A percentile compares a stretch with the other conserved stretches of the same genome.
Conservation (phyloP, 176 grass and related monocot genomes). For the Raddia guianensis region DNA sequence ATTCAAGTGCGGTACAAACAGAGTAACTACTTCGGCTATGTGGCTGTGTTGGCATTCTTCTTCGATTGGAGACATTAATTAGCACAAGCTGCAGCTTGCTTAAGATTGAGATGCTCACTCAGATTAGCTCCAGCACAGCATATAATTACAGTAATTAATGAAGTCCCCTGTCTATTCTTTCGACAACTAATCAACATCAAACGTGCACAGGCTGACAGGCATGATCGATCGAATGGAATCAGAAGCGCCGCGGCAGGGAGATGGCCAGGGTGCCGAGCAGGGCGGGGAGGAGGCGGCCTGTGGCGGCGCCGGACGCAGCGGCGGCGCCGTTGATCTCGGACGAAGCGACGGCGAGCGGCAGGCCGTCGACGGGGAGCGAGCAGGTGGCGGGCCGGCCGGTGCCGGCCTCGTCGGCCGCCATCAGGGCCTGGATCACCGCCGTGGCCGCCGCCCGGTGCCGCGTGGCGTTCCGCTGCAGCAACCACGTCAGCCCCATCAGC, state of each 20-base stretch:
- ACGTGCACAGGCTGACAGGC: neutral
- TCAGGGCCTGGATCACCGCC: conserved; percentile 62
- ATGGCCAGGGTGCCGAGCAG: neutral
- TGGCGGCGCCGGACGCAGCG: neutral
- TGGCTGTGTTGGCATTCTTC: neutral
- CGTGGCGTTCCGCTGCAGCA: conserved; percentile 67
- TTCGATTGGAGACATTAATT: neutral
- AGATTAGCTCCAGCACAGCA: conserved; percentile 15
- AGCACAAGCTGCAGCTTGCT: neutral
- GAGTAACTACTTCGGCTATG: too few relatives aligned
- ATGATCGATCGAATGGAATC: neutral
- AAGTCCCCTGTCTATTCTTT: neutral
- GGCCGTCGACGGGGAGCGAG: conserved; percentile 40
- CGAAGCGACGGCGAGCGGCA: conserved; percentile 70
- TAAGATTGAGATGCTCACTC: neutral
- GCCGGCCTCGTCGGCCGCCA: conserved; percentile 58
- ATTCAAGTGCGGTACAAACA: too few relatives aligned
- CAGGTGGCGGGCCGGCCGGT: conserved; percentile 41
- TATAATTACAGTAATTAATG: conserved; percentile 27
- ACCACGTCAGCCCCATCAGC: conserved; percentile 81
- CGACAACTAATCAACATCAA: neutral
- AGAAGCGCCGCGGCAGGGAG: conserved; percentile 1
- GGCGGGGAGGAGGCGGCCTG: neutral
- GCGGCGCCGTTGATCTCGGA: conserved; percentile 52
- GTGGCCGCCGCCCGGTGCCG: conserved; percentile 52